A percentile compares a stretch with the other conserved stretches of the same genome.
phyloP scores from a whole-genome alignment of 208 protist genomes.

The Crithidia bombi region DNA sequence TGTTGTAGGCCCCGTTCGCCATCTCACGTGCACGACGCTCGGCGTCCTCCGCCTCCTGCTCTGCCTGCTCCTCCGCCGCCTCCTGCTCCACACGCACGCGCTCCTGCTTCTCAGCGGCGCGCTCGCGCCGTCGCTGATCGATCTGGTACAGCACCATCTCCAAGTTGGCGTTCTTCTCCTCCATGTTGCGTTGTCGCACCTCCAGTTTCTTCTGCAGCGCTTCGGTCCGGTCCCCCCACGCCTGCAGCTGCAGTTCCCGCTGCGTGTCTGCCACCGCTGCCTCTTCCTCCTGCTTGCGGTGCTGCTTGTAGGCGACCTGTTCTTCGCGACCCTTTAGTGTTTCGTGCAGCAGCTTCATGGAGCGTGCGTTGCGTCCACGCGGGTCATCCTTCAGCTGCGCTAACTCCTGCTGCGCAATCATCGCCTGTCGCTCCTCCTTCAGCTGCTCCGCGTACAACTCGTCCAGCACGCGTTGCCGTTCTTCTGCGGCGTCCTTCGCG shows the following conservation, averaged over 20 bases:
- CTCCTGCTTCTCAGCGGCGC: conserved; percentile 41
- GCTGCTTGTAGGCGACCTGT: conserved; percentile 70
- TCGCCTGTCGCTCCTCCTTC: conserved; percentile 58
- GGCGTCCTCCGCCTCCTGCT: conserved; percentile 52
- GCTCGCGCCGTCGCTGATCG: conserved; percentile 48
- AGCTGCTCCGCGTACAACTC: conserved; percentile 62
- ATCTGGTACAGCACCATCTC: conserved; percentile 74
- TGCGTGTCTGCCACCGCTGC: conserved; percentile 30
- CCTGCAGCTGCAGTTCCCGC: conserved; percentile 42
- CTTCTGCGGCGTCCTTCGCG: conserved; percentile 59
- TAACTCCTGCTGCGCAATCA: conserved; percentile 52
- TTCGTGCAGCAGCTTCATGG: conserved; percentile 62
- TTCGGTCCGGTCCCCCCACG: conserved; percentile 57
- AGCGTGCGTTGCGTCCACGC: conserved; percentile 66
- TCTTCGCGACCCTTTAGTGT: conserved; percentile 66
- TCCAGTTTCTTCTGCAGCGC: conserved; percentile 52
- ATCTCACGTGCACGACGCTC: conserved; percentile 32
- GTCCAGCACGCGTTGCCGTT: conserved; percentile 59
- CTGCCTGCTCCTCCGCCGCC: conserved; percentile 65
- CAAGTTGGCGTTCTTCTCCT: conserved; percentile 75
- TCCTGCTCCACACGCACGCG: conserved; percentile 37
- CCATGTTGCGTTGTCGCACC: conserved; percentile 58
- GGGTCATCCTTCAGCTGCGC: conserved; percentile 74
- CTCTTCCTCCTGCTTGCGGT: conserved; percentile 39
- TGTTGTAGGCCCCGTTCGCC: conserved; percentile 59